Conservation (phyloP, 768 basidiomycete species). For the Russula griseocarnosa region DNA sequence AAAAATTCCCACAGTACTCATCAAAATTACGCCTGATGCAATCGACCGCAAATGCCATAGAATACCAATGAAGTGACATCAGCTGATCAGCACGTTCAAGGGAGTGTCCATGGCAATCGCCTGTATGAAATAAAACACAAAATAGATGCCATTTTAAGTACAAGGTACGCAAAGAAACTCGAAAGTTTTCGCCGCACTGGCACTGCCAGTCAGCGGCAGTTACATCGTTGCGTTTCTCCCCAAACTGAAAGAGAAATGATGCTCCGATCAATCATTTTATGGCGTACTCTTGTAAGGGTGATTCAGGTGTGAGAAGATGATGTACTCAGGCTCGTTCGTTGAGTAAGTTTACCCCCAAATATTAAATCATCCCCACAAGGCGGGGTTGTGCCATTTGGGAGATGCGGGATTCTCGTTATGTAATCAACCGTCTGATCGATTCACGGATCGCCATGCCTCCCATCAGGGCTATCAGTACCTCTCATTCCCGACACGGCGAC, state of each 20-base stretch:
- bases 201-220: too few relatives aligned
- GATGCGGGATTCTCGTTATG: too few relatives aligned
- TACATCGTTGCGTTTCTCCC: neutral
- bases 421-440: neutral
- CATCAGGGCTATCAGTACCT: constrained; percentile 7
- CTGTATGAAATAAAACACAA: neutral
- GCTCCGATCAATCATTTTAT: too few relatives aligned
- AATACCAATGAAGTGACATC: too few relatives aligned
- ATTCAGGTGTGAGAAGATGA: too few relatives aligned
- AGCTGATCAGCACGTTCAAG: too few relatives aligned
- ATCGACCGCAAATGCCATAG: neutral
- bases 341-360: too few relatives aligned
- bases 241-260: neutral
- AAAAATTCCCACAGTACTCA: neutral
- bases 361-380: too few relatives aligned
- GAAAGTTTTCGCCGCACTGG: too few relatives aligned
- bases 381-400: too few relatives aligned
- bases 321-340: too few relatives aligned
- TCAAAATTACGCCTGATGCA: neutral
- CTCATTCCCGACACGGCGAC: neutral
- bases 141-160: neutral
- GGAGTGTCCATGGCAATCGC: neutral
- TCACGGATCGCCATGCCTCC: constrained; percentile 13
- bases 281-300: too few relatives aligned
- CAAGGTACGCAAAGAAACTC: neutral